Conservation (phyloP, 2,329 filamentous ascomycete species). For the Sclerotinia sclerotiorum region DNA sequence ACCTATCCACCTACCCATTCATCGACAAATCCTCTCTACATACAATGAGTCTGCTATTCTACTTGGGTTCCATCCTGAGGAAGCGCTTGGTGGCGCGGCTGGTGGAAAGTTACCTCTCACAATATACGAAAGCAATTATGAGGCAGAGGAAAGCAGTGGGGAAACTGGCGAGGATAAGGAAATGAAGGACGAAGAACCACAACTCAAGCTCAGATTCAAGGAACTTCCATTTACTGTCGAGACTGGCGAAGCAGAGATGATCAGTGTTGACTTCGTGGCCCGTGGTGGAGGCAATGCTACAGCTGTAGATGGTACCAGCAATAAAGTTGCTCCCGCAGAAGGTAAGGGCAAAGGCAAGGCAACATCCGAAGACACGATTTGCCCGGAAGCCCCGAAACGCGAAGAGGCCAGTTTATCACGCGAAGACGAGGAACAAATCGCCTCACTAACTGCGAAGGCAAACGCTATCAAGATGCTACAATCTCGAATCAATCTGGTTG, state of each 20-base stretch:
- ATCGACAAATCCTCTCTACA: conserved; percentile 70
- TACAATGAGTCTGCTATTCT: conserved; percentile 85
- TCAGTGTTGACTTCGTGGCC: conserved; percentile 90
- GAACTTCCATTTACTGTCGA: conserved; percentile 86
- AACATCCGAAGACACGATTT: conserved; percentile 33
- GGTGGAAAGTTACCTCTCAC: conserved; percentile 85
- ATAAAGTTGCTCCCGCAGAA: conserved; percentile 35
- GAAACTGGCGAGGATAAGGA: conserved; percentile 64
- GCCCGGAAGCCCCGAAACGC: conserved; percentile 39
- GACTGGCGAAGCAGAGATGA: conserved; percentile 96
- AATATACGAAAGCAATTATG: conserved; percentile 82
- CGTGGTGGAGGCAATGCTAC: conserved; percentile 80
- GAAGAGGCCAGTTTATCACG: conserved; percentile 55
- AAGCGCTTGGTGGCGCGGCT: conserved; percentile 53
- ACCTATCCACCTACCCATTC: conserved; percentile 66
- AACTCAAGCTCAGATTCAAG: conserved; percentile 69
- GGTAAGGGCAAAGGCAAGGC: conserved; percentile 40
- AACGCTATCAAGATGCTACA: conserved; percentile 95
- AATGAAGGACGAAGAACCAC: conserved; percentile 63
- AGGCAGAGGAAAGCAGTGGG: conserved; percentile 58
- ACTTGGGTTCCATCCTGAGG: conserved; percentile 77
- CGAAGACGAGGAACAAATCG: conserved; percentile 62
- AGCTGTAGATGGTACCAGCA: conserved; percentile 47
- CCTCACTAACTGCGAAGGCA: conserved; percentile 75
- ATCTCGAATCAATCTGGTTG: conserved; percentile 69